phyloP scores from a whole-genome alignment of 495 filamentous ascomycete species.

The Penicillium manginii region DNA sequence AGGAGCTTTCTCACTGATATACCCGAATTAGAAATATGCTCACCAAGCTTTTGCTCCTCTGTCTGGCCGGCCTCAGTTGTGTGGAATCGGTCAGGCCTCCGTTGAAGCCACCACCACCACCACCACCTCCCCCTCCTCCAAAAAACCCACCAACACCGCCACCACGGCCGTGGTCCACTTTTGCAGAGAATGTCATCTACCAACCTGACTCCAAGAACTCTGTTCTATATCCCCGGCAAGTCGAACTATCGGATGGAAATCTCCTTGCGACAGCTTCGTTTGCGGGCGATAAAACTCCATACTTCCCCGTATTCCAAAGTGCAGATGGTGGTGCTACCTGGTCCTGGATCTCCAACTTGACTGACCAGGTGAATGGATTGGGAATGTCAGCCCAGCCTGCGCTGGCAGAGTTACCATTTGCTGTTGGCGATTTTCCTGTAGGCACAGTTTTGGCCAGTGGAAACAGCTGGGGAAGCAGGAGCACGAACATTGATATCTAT shows the following conservation, averaged over 20 bases:
- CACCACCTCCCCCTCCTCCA: constrained; percentile 5
- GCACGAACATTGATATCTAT: constrained; percentile 68
- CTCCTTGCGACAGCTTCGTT: constrained; percentile 17
- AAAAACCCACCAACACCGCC: constrained; percentile 9
- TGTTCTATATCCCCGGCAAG: constrained; percentile 16
- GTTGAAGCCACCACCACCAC: too few relatives aligned
- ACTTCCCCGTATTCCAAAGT: constrained; percentile 19
- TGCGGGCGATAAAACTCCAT: constrained; percentile 11
- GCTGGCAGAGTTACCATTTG: constrained; percentile 56
- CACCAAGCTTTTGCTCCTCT: constrained; percentile 7
- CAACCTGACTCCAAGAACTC: constrained; percentile 13
- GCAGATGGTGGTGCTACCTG: constrained; percentile 22
- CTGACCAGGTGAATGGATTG: constrained; percentile 48
- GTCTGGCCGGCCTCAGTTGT: constrained; percentile 12
- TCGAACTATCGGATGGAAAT: constrained; percentile 16
- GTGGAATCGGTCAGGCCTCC: constrained; percentile 10
- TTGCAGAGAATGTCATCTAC: constrained; percentile 20
- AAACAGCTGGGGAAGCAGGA: constrained; percentile 52
- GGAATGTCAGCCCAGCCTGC: constrained; percentile 64
- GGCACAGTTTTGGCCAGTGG: constrained; percentile 5
- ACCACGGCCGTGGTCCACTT: constrained; percentile 17
- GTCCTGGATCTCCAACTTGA: constrained; percentile 19
- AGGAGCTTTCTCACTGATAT: constrained; percentile 9
- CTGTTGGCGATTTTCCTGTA: constrained; percentile 26
- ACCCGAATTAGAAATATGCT: constrained; percentile 9